Conservation (phyloP, 352 stramenopile genomes). For the Phytophthora syringae region DNA sequence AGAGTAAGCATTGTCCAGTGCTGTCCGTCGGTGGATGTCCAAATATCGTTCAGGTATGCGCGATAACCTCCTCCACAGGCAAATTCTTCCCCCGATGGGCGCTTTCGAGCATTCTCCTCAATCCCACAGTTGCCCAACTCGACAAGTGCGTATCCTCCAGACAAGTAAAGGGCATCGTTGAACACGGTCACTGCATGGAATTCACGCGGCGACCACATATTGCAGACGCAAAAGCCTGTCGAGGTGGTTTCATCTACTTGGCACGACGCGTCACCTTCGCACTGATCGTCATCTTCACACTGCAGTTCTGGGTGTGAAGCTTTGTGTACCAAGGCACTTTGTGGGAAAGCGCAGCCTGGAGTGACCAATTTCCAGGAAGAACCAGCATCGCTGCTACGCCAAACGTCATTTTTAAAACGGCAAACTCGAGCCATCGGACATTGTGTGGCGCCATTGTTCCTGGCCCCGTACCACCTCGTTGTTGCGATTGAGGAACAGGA, state of each 20-base stretch:
- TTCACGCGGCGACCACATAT: slow-evolving; percentile 82
- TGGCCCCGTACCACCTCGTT: slow-evolving; percentile 46
- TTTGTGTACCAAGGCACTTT: slow-evolving; percentile 61
- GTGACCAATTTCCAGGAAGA: slow-evolving; percentile 80
- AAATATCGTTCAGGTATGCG: slow-evolving; percentile 76
- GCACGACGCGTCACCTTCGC: slow-evolving; percentile 67
- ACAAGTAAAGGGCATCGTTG: slow-evolving; percentile 53
- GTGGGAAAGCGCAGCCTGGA: slow-evolving; percentile 62
- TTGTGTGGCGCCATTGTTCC: slow-evolving; percentile 38
- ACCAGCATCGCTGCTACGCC: slow-evolving; percentile 72
- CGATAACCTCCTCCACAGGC: slow-evolving; percentile 70
- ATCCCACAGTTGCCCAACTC: slow-evolving; percentile 72
- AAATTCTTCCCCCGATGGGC: slow-evolving; percentile 62
- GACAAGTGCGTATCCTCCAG: slow-evolving; percentile 67
- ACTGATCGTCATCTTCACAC: slow-evolving; percentile 72
- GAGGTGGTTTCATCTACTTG: slow-evolving; percentile 50
- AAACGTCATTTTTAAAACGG: slow-evolving; percentile 85
- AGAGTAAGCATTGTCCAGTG: slow-evolving; percentile 59
- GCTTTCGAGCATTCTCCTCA: slow-evolving; percentile 60
- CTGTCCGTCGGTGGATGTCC: slow-evolving; percentile 67
- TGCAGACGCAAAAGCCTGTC: slow-evolving; percentile 67
- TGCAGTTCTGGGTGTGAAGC: slow-evolving; percentile 47
- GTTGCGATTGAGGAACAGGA: slow-evolving; percentile 55
- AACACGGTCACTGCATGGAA: slow-evolving; percentile 66
- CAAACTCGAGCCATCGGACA: slow-evolving; percentile 66